Percentiles rank a stretch among this genome's conserved stretches.
These are phyloP conservation scores for Ceratocystiopsis brevicomis DNA, from an alignment of 2,329 filamentous ascomycete species.

Conservation along the genomic window DNA sequence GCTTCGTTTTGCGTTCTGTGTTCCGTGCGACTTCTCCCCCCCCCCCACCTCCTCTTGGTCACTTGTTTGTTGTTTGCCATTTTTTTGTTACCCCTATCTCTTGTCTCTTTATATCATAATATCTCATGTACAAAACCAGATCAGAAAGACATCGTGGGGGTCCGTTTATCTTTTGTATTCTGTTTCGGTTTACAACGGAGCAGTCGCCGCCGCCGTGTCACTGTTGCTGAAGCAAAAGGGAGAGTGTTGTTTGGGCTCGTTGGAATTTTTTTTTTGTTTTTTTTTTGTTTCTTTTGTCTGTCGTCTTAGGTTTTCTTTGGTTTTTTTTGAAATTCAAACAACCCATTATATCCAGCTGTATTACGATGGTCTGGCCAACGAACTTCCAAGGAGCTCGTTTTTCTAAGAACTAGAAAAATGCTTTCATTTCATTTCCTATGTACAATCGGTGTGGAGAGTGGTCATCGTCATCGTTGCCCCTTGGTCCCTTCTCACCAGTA, in stretches of 20 bases:
- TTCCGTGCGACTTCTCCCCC: not conserved
- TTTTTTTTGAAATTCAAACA: constrained; percentile 1
- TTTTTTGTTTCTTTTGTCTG: not conserved
- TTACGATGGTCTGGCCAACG: not conserved
- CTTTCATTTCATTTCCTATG: not conserved
- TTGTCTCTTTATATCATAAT: constrained; percentile 1
- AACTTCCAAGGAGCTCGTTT: no score
- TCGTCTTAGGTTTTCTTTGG: not conserved
- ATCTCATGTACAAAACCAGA: no score
- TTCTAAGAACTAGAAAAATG: no score
- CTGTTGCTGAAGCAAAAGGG: no score
- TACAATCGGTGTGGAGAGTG: no score
- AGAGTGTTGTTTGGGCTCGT: not conserved
- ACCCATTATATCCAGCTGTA: not conserved
- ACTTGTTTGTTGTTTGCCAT: not conserved
- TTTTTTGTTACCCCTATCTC: constrained; percentile 3
- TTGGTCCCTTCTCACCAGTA: not conserved
- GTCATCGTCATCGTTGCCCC: no score
- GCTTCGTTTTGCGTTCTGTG: not conserved
- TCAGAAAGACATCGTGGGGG: no score
- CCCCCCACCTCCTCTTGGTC: not conserved
- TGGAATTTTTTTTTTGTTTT: not conserved
- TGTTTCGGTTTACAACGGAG: no score
- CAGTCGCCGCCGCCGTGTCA: no score
- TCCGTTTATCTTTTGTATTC: no score